Percentiles rank a stretch among this genome's conserved stretches.
These are phyloP conservation scores for Trichoderma asperellum DNA, from an alignment of 2,329 filamentous ascomycete species.

Conservation along the genomic window DNA sequence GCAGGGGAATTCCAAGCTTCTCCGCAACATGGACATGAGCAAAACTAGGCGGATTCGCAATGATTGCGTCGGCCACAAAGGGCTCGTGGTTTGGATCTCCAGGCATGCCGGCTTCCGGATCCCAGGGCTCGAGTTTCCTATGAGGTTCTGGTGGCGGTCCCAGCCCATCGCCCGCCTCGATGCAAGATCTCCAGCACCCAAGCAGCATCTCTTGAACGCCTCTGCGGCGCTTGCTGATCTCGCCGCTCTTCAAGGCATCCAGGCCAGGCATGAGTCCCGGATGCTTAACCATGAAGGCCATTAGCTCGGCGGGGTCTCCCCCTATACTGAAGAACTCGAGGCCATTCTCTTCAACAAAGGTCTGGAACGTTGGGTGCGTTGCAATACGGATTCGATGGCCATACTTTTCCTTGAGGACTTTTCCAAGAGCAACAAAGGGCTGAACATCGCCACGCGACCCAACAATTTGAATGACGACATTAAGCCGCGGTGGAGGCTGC, in stretches of 20 bases:
- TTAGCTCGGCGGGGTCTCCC: conserved; percentile 74
- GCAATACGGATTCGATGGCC: conserved; percentile 74
- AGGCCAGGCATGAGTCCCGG: conserved; percentile 84
- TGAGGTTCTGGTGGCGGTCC: conserved; percentile 54
- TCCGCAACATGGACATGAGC: conserved; percentile 76
- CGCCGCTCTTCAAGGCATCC: conserved; percentile 74
- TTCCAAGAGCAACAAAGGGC: conserved; percentile 72
- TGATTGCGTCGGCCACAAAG: conserved; percentile 83
- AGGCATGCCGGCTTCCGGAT: conserved; percentile 40
- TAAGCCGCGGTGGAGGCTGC: conserved; percentile 61
- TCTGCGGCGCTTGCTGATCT: conserved; percentile 72
- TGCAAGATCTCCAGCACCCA: conserved; percentile 85
- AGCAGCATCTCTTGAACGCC: conserved; percentile 80
- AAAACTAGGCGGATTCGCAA: conserved; percentile 78
- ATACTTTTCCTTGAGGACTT: conserved; percentile 65
- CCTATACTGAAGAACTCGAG: conserved; percentile 78
- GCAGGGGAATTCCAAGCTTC: conserved; percentile 73
- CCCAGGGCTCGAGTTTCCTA: conserved; percentile 51
- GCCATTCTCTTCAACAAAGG: conserved; percentile 69
- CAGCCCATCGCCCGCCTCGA: conserved; percentile 73
- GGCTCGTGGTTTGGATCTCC: conserved; percentile 55
- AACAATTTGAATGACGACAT: conserved; percentile 76
- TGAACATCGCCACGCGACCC: conserved; percentile 77
- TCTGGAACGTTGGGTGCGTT: conserved; percentile 70
- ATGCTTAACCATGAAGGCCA: conserved; percentile 92